A percentile compares a stretch with the other conserved stretches of the same genome.
These are phyloP conservation scores for Asterophora lycoperdoides DNA, from an alignment of 768 basidiomycete species.

Conservation along the genomic window DNA sequence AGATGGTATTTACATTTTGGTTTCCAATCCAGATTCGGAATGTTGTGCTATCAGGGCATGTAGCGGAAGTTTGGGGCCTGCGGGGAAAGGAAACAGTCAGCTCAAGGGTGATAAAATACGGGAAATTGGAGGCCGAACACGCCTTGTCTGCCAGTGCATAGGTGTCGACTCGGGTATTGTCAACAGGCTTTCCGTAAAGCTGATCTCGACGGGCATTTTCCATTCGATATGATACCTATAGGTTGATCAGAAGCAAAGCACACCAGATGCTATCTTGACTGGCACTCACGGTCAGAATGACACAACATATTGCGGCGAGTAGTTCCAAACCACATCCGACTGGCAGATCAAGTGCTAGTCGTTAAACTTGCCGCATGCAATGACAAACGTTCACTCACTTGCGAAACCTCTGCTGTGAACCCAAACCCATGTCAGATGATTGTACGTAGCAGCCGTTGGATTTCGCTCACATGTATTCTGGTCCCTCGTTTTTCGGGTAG, in stretches of 20 bases:
- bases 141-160: constrained; percentile 66
- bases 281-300: constrained; percentile 45
- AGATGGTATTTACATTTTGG: neutral
- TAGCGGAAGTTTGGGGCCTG: constrained; percentile 66
- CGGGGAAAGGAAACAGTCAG: neutral
- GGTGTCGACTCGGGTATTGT: constrained; percentile 52
- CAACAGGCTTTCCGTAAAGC: constrained; percentile 46
- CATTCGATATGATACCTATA: constrained; percentile 55
- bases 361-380: neutral
- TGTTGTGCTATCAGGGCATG: constrained; percentile 25
- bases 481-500: constrained; percentile 60
- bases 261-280: neutral
- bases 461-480: constrained; percentile 54
- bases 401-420: constrained; percentile 53
- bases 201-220: constrained; percentile 57
- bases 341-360: constrained; percentile 15
- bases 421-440: neutral
- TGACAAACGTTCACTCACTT: constrained; percentile 27
- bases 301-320: constrained; percentile 48
- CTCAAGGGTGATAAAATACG: neutral
- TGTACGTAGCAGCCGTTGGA: neutral
- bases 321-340: constrained; percentile 52
- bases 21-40: too few species aligned
- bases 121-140: too few species aligned
- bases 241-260: neutral